Percentiles rank a stretch among this genome's conserved stretches.
phyloP scores from a whole-genome alignment of 108 stramenopile species.

The Mediolabrus comicus region DNA sequence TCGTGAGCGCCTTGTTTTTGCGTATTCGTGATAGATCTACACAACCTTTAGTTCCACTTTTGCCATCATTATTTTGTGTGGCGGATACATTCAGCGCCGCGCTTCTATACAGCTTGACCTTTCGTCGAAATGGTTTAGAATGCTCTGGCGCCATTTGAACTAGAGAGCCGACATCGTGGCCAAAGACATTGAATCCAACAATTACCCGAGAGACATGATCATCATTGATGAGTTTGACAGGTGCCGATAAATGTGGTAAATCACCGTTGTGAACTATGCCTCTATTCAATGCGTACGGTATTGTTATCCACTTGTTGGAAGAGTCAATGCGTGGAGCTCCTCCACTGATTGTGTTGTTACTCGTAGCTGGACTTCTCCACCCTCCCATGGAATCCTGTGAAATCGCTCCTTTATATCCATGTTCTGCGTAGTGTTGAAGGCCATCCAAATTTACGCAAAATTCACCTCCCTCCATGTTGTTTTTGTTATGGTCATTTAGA shows the following conservation, averaged over 20 bases:
- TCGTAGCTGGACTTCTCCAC: constrained; percentile 21
- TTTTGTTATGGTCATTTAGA: constrained; percentile 3
- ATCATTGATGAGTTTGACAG: constrained; percentile 39
- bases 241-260: constrained; percentile 70
- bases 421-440: constrained; percentile 65
- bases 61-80: not conserved
- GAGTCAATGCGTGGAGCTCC: constrained; percentile 12
- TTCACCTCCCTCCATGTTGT: constrained; percentile 61
- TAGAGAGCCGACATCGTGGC: constrained; percentile 53
- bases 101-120: constrained; percentile 54
- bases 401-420: constrained; percentile 73
- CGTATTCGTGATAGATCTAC: constrained; percentile 47
- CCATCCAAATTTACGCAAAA: constrained; percentile 68
- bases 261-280: constrained; percentile 70
- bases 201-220: constrained; percentile 57
- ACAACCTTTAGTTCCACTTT: constrained; percentile 2
- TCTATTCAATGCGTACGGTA: constrained; percentile 73
- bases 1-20: constrained; percentile 55
- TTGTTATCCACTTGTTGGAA: constrained; percentile 40
- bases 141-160: constrained; percentile 75
- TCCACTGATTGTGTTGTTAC: not conserved
- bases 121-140: constrained; percentile 60
- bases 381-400: constrained; percentile 38
- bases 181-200: constrained; percentile 82
- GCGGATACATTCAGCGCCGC: constrained; percentile 10